Percentiles rank a stretch among this genome's conserved stretches.
Evolutionary conservation across 495 filamentous ascomycete genomes (phyloP).

Genomic region (Hyaloscypha bicolor): DNA sequence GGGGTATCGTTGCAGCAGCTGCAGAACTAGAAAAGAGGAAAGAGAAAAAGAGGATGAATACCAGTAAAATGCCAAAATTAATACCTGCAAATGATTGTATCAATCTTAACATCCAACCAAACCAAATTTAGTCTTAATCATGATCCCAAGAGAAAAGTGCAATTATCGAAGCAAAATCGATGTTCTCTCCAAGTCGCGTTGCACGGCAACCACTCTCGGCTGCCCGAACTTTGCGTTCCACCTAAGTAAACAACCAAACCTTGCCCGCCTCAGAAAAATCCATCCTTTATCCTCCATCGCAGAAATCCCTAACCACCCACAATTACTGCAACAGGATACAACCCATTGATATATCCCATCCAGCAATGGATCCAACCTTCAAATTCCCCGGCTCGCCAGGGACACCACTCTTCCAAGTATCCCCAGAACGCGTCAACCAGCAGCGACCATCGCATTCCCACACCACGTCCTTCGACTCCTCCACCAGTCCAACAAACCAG

Average conservation of each 20-base stretch:
- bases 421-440: constrained; percentile 81
- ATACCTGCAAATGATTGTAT: too few relatives aligned
- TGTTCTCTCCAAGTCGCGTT: background rate
- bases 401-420: constrained; percentile 68
- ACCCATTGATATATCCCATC: background rate
- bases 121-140: too few relatives aligned
- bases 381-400: constrained; percentile 44
- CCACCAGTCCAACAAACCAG: constrained; percentile 11
- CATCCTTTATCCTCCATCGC: background rate
- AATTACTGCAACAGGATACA: background rate
- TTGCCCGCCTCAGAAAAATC: background rate
- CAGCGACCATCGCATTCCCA: constrained; percentile 42
- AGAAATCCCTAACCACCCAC: background rate
- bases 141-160: too few relatives aligned
- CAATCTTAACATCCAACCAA: too few relatives aligned
- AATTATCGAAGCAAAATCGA: too few relatives aligned
- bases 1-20: too few relatives aligned
- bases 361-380: constrained; percentile 26
- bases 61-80: too few relatives aligned
- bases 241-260: constrained; percentile 1
- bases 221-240: background rate
- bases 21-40: too few relatives aligned
- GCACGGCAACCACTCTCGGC: background rate
- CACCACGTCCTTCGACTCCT: background rate
- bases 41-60: too few relatives aligned